Evolutionary conservation across 345 rosid genomes (phyloP).

Genomic region (Trapa bicornis): DNA sequence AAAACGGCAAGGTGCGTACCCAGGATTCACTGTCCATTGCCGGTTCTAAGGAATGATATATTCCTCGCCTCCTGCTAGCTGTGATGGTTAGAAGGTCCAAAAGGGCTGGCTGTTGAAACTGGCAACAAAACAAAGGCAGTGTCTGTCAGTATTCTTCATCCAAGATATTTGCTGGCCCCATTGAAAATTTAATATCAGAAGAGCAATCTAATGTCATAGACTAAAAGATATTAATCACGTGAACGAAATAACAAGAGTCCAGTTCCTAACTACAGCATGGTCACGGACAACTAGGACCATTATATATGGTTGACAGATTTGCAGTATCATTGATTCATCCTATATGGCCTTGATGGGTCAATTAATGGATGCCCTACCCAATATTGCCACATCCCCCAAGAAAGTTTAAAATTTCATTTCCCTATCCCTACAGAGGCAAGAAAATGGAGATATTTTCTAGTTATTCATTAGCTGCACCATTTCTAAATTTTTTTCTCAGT

Average conservation of each 20-base stretch:
- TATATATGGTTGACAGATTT: background rate
- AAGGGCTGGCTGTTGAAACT: background rate
- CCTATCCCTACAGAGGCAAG: background rate
- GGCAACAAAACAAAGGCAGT: background rate
- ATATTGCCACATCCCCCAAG: background rate
- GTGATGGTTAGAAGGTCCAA: background rate
- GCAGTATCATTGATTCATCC: background rate
- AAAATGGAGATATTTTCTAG: too few species aligned
- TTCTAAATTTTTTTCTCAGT: too few species aligned
- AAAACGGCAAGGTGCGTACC: background rate
- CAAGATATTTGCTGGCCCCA: background rate
- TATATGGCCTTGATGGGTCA: background rate
- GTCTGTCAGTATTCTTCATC: background rate
- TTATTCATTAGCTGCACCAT: too few species aligned
- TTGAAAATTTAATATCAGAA: background rate
- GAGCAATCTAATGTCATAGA: background rate
- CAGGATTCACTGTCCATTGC: background rate
- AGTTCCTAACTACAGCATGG: background rate
- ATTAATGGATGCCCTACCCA: background rate
- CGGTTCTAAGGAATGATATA: background rate
- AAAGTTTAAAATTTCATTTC: background rate
- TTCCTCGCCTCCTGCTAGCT: background rate
- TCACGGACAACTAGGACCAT: background rate
- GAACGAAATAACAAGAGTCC: background rate
- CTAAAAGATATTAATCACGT: background rate